These are phyloP conservation scores for Brasenia schreberi DNA, from an alignment of 164 flowering plant species.

Conservation along the genomic window DNA sequence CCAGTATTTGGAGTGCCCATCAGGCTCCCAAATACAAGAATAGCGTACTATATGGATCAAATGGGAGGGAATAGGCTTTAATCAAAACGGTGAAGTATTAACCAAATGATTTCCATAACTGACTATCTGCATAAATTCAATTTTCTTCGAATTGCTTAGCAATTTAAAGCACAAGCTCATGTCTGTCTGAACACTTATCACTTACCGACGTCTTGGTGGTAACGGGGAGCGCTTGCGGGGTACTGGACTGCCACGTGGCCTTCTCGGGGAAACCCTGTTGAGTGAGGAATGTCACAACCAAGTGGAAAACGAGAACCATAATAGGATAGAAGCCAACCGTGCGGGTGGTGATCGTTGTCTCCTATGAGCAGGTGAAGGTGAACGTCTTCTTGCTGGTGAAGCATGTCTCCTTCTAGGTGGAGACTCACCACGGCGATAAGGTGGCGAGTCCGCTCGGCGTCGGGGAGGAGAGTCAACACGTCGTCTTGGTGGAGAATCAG, in stretches of 20 bases:
- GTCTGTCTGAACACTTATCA: too few species aligned
- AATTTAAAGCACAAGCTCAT: too few species aligned
- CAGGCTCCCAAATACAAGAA: too few species aligned
- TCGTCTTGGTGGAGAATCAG: slow-evolving; percentile 53
- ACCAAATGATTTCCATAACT: too few species aligned
- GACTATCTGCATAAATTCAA: too few species aligned
- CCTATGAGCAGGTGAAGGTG: slow-evolving; percentile 63
- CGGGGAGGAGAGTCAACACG: slow-evolving; percentile 64
- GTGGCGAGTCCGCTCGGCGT: slow-evolving; percentile 29
- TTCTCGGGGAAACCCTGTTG: slow-evolving; percentile 53
- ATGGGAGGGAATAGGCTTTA: too few species aligned
- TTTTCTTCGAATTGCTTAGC: too few species aligned
- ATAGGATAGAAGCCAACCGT: neutral
- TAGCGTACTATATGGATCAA: too few species aligned
- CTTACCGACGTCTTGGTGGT: slow-evolving; percentile 81
- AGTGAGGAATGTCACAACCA: slow-evolving; percentile 2
- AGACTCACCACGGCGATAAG: slow-evolving; percentile 56
- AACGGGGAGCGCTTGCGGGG: slow-evolving; percentile 69
- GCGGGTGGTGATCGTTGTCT: slow-evolving; percentile 44
- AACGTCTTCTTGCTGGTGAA: slow-evolving; percentile 77
- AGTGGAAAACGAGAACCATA: neutral
- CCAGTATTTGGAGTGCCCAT: too few species aligned
- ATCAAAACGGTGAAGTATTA: too few species aligned
- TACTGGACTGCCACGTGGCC: slow-evolving; percentile 77
- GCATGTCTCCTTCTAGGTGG: slow-evolving; percentile 80